Conservation (phyloP, 768 basidiomycete species). For the Ephemerocybe angulata region DNA sequence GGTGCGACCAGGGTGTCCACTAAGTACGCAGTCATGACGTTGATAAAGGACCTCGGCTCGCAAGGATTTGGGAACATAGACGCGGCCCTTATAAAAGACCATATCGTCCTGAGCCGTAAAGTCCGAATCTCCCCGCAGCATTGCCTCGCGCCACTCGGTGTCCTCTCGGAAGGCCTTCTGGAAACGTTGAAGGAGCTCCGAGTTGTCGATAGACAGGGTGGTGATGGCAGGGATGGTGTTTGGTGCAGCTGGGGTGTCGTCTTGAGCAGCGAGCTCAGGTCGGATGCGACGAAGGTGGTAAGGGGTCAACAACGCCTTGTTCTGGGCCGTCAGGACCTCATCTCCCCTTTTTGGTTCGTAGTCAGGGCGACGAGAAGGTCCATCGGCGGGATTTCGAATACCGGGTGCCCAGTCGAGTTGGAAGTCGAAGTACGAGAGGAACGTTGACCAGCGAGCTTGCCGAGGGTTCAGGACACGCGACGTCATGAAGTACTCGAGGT, state of each 20-base stretch:
- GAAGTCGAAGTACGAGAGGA: conserved; percentile 37
- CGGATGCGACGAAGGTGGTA: conserved; percentile 21
- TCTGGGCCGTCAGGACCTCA: conserved; percentile 14
- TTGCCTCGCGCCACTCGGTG: conserved; percentile 22
- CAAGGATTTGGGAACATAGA: background rate
- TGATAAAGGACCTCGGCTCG: background rate
- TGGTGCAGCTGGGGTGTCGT: conserved; percentile 18
- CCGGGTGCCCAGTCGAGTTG: conserved; percentile 29
- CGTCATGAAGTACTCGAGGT: conserved; percentile 43
- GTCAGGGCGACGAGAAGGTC: conserved; percentile 28
- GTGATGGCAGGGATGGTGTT: conserved; percentile 25
- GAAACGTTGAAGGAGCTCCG: conserved; percentile 21
- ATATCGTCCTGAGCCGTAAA: conserved; percentile 9
- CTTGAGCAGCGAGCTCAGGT: background rate
- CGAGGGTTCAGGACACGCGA: conserved; percentile 37
- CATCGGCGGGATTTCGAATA: conserved; percentile 25
- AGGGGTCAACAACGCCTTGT: conserved; percentile 28
- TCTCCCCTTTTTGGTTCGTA: conserved; percentile 28
- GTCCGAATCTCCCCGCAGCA: conserved; percentile 12
- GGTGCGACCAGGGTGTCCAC: background rate
- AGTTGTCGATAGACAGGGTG: conserved; percentile 24
- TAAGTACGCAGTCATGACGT: background rate
- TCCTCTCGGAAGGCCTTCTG: conserved; percentile 19
- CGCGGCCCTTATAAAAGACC: background rate
- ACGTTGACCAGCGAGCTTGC: conserved; percentile 47